These are phyloP conservation scores for Drosera capensis DNA, from an alignment of 148 eudicot genomes.

Conservation along the genomic window DNA sequence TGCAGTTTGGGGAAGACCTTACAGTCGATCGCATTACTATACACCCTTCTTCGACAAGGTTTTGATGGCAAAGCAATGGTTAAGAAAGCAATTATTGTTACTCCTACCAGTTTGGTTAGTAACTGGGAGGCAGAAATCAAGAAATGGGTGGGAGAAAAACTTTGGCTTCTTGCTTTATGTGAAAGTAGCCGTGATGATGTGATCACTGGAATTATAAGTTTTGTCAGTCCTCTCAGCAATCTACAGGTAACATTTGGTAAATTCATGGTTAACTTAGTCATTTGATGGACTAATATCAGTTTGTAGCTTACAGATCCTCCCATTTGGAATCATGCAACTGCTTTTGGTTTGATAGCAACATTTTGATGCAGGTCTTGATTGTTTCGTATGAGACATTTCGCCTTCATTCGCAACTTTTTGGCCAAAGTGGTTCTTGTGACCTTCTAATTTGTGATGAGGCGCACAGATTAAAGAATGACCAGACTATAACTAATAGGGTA, in stretches of 20 bases:
- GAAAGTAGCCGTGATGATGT: constrained; percentile 87
- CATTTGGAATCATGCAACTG: no score
- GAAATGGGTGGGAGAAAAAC: constrained; percentile 91
- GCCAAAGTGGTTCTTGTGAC: constrained; percentile 67
- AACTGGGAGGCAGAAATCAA: constrained; percentile 98
- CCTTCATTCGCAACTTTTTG: constrained; percentile 76
- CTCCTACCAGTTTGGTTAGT: constrained; percentile 96
- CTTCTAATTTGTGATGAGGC: constrained; percentile 98
- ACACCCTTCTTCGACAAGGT: constrained; percentile 89
- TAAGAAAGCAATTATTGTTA: constrained; percentile 83
- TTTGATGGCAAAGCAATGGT: constrained; percentile 94
- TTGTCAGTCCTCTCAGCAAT: constrained; percentile 38
- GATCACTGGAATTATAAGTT: constrained; percentile 60
- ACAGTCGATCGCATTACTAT: constrained; percentile 88
- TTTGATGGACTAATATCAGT: neutral
- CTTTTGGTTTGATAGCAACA: no score
- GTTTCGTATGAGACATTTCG: constrained; percentile 97
- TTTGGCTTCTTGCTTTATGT: constrained; percentile 80
- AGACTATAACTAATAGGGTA: constrained; percentile 85
- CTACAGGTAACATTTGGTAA: constrained; percentile 40
- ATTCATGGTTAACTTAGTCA: constrained; percentile 6
- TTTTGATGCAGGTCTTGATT: constrained; percentile 68
- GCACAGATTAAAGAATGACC: constrained; percentile 95
- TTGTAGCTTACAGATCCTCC: neutral
- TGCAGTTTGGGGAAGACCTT: constrained; percentile 93